Evolutionary conservation across 805 yeast genomes (phyloP).

Genomic region (Lachancea nothofagi): DNA sequence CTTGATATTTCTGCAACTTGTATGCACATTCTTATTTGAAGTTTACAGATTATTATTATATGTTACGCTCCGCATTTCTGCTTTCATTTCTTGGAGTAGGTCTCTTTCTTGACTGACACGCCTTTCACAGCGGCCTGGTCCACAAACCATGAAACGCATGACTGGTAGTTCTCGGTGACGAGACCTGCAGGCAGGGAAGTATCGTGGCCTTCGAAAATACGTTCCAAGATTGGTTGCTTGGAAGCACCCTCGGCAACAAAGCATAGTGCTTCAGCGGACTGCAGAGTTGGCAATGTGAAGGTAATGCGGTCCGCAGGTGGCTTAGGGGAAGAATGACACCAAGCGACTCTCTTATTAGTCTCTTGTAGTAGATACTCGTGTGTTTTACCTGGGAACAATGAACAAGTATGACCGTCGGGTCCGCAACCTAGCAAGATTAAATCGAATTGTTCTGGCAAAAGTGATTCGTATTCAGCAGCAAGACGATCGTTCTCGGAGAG

Average conservation of each 20-base stretch:
- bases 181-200: slow-evolving; percentile 62
- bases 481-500: slow-evolving; percentile 47
- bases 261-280: slow-evolving; percentile 44
- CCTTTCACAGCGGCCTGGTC: slow-evolving; percentile 71
- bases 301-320: slow-evolving; percentile 93
- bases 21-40: no score
- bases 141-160: slow-evolving; percentile 75
- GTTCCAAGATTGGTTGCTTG: slow-evolving; percentile 65
- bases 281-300: slow-evolving; percentile 72
- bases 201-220: slow-evolving; percentile 54
- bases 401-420: slow-evolving; percentile 95
- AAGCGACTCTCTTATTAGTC: slow-evolving; percentile 45
- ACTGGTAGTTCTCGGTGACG: slow-evolving; percentile 54
- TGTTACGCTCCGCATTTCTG: no score
- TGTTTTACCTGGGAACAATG: slow-evolving; percentile 68
- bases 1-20: no score
- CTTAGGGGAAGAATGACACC: slow-evolving; percentile 80
- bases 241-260: slow-evolving; percentile 89
- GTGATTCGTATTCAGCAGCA: slow-evolving; percentile 57
- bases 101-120: slow-evolving; percentile 3
- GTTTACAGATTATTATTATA: no score
- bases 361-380: slow-evolving; percentile 49
- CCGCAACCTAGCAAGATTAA: slow-evolving; percentile 83
- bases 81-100: no score
- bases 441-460: slow-evolving; percentile 53